These are phyloP conservation scores for Talaromyces sp. DNA, from an alignment of 2,329 filamentous ascomycete genomes.

Conservation along the genomic window DNA sequence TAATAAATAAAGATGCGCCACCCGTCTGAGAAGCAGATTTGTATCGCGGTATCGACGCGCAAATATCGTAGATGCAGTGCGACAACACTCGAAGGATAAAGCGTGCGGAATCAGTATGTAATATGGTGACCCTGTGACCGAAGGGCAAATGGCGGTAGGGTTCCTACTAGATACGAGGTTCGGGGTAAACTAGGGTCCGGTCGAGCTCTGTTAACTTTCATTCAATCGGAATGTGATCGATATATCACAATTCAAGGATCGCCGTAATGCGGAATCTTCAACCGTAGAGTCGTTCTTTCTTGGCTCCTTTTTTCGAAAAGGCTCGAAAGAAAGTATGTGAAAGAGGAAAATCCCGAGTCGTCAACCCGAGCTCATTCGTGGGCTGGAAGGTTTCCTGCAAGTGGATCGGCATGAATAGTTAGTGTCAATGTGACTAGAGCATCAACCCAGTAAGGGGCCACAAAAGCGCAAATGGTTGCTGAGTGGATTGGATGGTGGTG, in stretches of 20 bases:
- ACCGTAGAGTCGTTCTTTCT: background rate
- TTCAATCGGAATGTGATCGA: constrained; percentile 16
- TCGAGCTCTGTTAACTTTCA: constrained; percentile 12
- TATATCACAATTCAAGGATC: constrained; percentile 8
- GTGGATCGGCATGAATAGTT: constrained; percentile 14
- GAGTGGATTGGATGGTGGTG: constrained; percentile 4
- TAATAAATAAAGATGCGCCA: background rate
- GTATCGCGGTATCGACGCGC: background rate
- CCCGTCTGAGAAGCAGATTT: background rate
- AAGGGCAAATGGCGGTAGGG: background rate
- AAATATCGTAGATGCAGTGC: background rate
- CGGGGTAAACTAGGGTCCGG: constrained; percentile 2
- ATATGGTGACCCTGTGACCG: constrained; percentile 1
- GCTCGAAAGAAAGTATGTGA: constrained; percentile 6
- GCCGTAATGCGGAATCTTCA: background rate
- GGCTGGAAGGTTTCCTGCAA: constrained; percentile 9
- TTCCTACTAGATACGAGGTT: constrained; percentile 5
- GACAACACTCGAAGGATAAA: background rate
- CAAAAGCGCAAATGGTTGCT: background rate
- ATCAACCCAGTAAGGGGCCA: constrained; percentile 12
- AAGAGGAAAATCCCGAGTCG: constrained; percentile 13
- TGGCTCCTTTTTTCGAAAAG: background rate
- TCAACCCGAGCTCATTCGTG: constrained; percentile 13
- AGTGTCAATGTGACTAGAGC: constrained; percentile 11
- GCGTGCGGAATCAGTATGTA: constrained; percentile 1